Evolutionary conservation across 306 rosid genomes (phyloP).

Genomic region (Quercus dentata): DNA sequence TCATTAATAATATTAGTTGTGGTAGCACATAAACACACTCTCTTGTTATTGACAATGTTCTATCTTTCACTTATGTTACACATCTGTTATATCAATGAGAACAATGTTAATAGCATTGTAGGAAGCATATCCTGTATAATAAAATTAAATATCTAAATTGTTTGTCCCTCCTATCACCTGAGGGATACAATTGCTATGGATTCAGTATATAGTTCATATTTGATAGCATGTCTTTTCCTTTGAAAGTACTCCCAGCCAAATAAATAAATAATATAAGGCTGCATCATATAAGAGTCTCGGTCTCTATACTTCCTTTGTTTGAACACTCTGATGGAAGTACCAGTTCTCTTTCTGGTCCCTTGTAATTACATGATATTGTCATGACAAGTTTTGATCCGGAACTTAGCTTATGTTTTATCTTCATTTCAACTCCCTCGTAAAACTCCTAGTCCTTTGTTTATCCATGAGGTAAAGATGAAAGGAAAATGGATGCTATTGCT

Average conservation of each 20-base stretch:
- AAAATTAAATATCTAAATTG: background rate
- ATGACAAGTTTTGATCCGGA: background rate
- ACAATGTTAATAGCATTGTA: background rate
- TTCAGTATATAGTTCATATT: background rate
- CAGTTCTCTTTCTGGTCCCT: background rate
- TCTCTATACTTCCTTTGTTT: background rate
- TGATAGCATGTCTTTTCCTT: background rate
- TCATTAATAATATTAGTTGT: background rate
- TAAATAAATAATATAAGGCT: background rate
- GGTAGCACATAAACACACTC: too few relatives aligned
- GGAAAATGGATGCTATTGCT: background rate
- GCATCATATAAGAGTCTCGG: background rate
- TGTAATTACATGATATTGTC: background rate
- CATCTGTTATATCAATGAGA: background rate
- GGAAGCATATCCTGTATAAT: background rate
- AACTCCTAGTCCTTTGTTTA: background rate
- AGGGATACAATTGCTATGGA: background rate
- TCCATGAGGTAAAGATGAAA: background rate
- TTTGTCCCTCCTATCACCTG: background rate
- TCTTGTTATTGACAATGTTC: too few relatives aligned
- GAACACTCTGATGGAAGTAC: background rate
- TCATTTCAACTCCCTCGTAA: background rate
- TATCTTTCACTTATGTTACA: background rate
- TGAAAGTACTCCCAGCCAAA: background rate
- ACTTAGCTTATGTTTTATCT: background rate